Percentiles rank a stretch among this genome's conserved stretches.
phyloP scores from a whole-genome alignment of 345 rosid genomes.

The Citrus trifoliata region DNA sequence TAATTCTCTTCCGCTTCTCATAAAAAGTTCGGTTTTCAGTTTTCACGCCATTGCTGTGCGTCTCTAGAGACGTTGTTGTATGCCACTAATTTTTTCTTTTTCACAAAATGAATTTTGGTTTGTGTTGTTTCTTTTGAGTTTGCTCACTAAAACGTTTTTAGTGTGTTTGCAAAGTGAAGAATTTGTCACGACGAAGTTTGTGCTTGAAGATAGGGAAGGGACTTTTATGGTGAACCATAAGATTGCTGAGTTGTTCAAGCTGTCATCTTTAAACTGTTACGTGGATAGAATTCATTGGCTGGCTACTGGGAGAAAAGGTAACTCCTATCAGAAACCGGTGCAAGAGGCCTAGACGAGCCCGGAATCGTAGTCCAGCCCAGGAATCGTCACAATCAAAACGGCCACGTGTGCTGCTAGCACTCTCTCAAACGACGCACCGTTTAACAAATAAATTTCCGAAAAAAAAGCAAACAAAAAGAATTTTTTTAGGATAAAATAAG shows the following conservation, averaged over 20 bases:
- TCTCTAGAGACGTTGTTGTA: neutral
- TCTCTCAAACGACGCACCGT: neutral
- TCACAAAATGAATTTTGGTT: too few species aligned
- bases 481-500: too few species aligned
- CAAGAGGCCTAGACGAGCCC: neutral
- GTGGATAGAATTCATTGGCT: constrained; percentile 16
- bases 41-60: constrained; percentile 22
- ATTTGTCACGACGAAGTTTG: neutral
- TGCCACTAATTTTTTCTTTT: neutral
- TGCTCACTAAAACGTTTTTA: neutral
- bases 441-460: too few species aligned
- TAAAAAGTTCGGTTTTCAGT: neutral
- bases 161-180: neutral
- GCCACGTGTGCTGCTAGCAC: too few species aligned
- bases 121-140: neutral
- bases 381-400: too few species aligned
- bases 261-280: constrained; percentile 15
- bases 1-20: neutral
- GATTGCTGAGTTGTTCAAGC: constrained; percentile 17
- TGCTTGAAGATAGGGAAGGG: constrained; percentile 21
- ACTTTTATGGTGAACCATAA: constrained; percentile 14
- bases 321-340: neutral
- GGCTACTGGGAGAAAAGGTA: neutral
- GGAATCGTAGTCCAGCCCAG: neutral
- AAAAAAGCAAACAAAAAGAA: too few species aligned